phyloP scores from a whole-genome alignment of 805 yeast species.

The Tetrapisispora arboricola region DNA sequence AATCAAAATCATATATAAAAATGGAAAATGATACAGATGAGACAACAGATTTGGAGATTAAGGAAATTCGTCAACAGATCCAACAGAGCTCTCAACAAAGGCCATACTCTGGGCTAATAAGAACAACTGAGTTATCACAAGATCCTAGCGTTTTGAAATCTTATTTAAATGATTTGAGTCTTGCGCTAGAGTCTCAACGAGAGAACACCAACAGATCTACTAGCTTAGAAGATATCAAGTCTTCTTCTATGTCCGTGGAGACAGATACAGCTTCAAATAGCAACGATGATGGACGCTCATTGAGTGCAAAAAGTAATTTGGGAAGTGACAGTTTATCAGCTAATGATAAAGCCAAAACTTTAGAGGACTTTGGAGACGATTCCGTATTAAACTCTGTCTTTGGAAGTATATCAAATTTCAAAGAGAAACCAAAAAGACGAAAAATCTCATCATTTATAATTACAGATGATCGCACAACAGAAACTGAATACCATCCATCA shows the following conservation, averaged over 20 bases:
- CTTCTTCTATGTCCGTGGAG: constrained; percentile 2
- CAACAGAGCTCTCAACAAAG: neutral
- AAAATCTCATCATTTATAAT: constrained; percentile 6
- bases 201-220: neutral
- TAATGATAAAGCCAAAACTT: neutral
- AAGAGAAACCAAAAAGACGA: constrained; percentile 2
- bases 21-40: neutral
- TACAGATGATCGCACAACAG: neutral
- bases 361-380: neutral
- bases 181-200: constrained; percentile 14
- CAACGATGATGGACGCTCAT: neutral
- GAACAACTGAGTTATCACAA: neutral
- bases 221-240: neutral
- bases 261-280: neutral
- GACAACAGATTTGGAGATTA: neutral
- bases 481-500: too few relatives aligned
- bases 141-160: constrained; percentile 14
- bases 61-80: neutral
- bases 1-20: neutral
- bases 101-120: neutral
- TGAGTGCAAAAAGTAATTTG: neutral
- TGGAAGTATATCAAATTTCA: neutral
- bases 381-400: neutral
- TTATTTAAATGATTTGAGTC: constrained; percentile 18
- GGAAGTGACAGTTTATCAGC: neutral